phyloP scores from a whole-genome alignment of 371 early-diverging fungal genomes.

The Saksenaea vasiformis region DNA sequence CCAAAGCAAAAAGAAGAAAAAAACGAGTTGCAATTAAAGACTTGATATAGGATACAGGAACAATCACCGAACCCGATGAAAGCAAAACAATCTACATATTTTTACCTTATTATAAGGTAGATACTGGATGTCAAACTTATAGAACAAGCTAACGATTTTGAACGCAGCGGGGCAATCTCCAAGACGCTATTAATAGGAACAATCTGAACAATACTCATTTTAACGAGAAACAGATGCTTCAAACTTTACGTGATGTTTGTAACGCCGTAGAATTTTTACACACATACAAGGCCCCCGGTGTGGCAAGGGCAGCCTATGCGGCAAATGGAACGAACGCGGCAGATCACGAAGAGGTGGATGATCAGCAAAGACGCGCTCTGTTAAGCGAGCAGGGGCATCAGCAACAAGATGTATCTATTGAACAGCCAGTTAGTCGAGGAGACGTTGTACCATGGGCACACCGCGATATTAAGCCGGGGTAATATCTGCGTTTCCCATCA shows the following conservation, averaged over 20 bases:
- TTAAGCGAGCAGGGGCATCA: constrained; percentile 53
- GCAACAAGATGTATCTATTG: constrained; percentile 38
- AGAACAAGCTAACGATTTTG: constrained; percentile 40
- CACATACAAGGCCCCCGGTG: constrained; percentile 14
- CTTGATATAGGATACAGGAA: constrained; percentile 59
- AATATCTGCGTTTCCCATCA: constrained; percentile 13
- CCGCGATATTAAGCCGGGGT: constrained; percentile 83
- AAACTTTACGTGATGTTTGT: constrained; percentile 17
- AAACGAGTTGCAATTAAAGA: neutral
- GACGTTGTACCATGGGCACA: constrained; percentile 67
- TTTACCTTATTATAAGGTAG: constrained; percentile 65
- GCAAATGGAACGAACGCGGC: constrained; percentile 3
- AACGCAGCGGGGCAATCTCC: constrained; percentile 59
- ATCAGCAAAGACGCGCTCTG: constrained; percentile 41
- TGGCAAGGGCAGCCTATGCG: constrained; percentile 11
- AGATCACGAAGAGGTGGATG: constrained; percentile 10
- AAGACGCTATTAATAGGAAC: constrained; percentile 59
- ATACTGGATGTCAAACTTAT: constrained; percentile 36
- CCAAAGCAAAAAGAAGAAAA: constrained; percentile 1
- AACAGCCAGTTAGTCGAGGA: constrained; percentile 13
- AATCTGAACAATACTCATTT: constrained; percentile 44
- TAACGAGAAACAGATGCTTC: constrained; percentile 54
- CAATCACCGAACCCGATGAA: constrained; percentile 58
- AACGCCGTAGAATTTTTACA: constrained; percentile 21
- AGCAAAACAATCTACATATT: constrained; percentile 69